A percentile compares a stretch with the other conserved stretches of the same genome.
Evolutionary conservation across 139 green algal species (phyloP).

Genomic region (Chlamydomonas sp.): DNA sequence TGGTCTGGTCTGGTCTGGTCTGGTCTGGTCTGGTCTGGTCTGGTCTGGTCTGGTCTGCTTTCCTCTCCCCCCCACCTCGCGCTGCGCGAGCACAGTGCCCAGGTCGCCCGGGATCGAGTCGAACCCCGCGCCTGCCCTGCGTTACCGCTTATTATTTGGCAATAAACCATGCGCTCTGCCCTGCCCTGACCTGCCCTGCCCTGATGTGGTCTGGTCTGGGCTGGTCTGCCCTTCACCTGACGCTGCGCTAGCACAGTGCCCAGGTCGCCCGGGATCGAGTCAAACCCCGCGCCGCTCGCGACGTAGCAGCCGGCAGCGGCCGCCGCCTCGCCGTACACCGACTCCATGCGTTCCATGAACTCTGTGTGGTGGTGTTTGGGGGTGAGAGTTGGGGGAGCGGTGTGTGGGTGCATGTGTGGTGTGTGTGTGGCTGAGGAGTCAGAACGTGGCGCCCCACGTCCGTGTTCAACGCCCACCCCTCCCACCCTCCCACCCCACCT

Average conservation of each 20-base stretch:
- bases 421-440: too few species aligned
- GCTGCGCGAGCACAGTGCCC: constrained; percentile 15
- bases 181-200: too few species aligned
- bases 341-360: constrained; percentile 64
- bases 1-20: too few species aligned
- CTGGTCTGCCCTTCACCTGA: too few species aligned
- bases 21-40: too few species aligned
- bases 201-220: too few species aligned
- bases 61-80: constrained; percentile 4
- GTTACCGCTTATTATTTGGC: constrained; percentile 15
- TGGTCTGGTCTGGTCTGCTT: too few species aligned
- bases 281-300: constrained; percentile 51
- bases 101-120: constrained; percentile 42
- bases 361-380: constrained; percentile 31
- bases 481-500: too few species aligned
- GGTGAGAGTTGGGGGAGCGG: neutral
- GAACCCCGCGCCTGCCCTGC: constrained; percentile 38
- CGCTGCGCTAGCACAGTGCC: constrained; percentile 15
- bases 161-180: constrained; percentile 11
- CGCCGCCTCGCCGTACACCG: constrained; percentile 32
- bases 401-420: neutral
- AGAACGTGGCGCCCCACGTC: too few species aligned
- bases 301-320: constrained; percentile 28
- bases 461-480: too few species aligned
- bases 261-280: constrained; percentile 38